Base-by-base conservation (phyloP, 441 rosid genomes). In the Francoa sonchifolia region DNA sequence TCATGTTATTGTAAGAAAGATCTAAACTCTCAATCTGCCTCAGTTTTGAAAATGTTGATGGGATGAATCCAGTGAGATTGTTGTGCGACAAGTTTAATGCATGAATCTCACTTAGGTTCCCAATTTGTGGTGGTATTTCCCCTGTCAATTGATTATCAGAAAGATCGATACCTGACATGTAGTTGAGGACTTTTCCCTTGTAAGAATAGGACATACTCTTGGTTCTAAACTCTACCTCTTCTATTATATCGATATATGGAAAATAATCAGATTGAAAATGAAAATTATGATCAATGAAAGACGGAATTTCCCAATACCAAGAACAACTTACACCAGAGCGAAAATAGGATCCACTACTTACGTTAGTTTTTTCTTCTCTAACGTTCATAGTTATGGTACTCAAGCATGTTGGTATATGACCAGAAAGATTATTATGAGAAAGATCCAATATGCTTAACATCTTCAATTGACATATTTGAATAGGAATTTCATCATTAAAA, bases 91-190 rank as follows among this genome's bases (percentile, higher is more conserved):
- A 15, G 23, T 53, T 57, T 7, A 68, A 23, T 0, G 37, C 36
- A 11, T 33, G 26, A 0, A 54, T 32, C 12, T 12, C 7, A 1
- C 4, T 16, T 1, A 55, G 34, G 1, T 41, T 6, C 34, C 58
- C 53, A 17, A 57, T 11, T 19, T 61, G 42, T 11, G 12, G 1
- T 32, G 68, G 64, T 29, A 58, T 62, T 0, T 32, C 6, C 14
- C 61, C 66, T 0, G 12, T 22, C 3, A 65, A 32, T 0, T 47
- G 54, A 29, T 61, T 58, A 36, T 39, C 33, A 0, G 52, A 65
- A 14, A 69, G 38, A 46, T 69, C 57, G 0, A 65, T 33, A 22
- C 65, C 58, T 6, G 42, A 44, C 12, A 59, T 9, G 10, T 14
- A 32, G 0, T 4, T 1, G 0, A 55, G 20, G 3, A 32, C 22